Evolutionary conservation across 805 yeast genomes (phyloP), one percentile per base, ranked within the genome.

Genomic region (Wickerhamiella vanderwaltii): DNA sequence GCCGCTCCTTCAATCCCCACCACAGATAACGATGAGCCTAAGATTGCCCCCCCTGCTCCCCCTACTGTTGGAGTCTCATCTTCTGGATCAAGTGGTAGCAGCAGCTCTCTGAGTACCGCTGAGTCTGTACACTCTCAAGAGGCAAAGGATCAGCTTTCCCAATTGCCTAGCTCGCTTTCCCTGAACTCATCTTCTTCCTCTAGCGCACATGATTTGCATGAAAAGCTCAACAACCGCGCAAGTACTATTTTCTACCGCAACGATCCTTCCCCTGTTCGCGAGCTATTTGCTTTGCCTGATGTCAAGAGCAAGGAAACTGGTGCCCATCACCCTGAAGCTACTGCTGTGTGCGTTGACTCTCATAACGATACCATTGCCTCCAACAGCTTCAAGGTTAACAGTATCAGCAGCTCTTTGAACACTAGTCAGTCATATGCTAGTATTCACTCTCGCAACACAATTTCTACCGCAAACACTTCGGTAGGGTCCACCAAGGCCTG

Each of bases 401-500:
- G 43, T 5, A 25, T 16, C 24, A n/a, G 33, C 15, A 23, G 35
- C 18, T 29, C 41, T 11, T 22, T 37, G 17, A 29, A 29, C 31
- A 29, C 29, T 16, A 25, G 25, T 12, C 41, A 30, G 30, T 38
- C 41, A 9, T 38, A 23, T 16, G 30, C 29, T 5, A 30, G 35
- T 30, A 4, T 38, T 4, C 34, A 38, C 30, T 38, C 41, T 9
- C 32, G 16, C 12, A 35, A 17, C n/a, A 38, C 47, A 9, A 26
- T 38, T 15, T 24, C 42, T 17, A 44, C 47, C 5, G 43, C 45
- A 13, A 36, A 44, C 23, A 44, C 47, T 15, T 41, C 45, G 9
- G 43, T 44, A 7, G 47, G 47, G 3, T 41, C 45, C 13, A 34
- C 47, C 5, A 30, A 32, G 23, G 45, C 47, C 1, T 46, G 49